Evolutionary conservation across 1,139 yeast genomes (phyloP), one percentile per base, ranked within the genome.

Genomic region (Taiozyma sp.): DNA sequence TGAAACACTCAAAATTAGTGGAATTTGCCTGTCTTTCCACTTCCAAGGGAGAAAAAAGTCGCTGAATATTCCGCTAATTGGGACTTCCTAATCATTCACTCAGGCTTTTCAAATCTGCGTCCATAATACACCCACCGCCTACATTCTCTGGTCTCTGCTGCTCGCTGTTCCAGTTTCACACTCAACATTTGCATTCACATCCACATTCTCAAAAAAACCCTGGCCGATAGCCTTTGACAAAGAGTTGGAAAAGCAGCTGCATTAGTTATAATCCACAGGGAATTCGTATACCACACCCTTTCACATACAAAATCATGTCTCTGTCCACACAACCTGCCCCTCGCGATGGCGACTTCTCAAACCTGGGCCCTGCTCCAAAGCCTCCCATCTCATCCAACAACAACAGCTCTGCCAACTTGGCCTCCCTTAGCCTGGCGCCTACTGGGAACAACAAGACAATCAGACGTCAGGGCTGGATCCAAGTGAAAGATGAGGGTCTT

Each of bases 401-500:
- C 57, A 65, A 58, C 56, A 66, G 53, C 59, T 63, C 59, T 48
- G 67, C 30, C 58, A 66, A 30, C 59, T 64, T 50, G 65, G 66
- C 53, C 47, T 57, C 59, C 55, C 64, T 53, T 64, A 68, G 51
- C 47, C 24, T 45, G 3, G 38, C 53, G 10, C 24, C 43, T 14
- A 19, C 70, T 45, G 65, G 57, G 3, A 48, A 43, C 42, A 57
- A 60, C 60, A 54, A 55, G 16, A 44, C 54, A 22, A 54, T 59
- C 22, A 64, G 67, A 56, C 58, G 65, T 51, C 75, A 74, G 51
- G 97, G 98, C 0, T 92, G 97, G 96, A 92, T 89, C 28, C 88
- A 89, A 51, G 84, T 90, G 51, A 91, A 90, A 67, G 98, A 92
- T 62, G 98, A 92, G 61, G 96, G 97, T 24, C 69, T 88, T 39